These are phyloP conservation scores for Suhomyces emberorum DNA, from an alignment of 805 yeast genomes.

Conservation along the genomic window DNA sequence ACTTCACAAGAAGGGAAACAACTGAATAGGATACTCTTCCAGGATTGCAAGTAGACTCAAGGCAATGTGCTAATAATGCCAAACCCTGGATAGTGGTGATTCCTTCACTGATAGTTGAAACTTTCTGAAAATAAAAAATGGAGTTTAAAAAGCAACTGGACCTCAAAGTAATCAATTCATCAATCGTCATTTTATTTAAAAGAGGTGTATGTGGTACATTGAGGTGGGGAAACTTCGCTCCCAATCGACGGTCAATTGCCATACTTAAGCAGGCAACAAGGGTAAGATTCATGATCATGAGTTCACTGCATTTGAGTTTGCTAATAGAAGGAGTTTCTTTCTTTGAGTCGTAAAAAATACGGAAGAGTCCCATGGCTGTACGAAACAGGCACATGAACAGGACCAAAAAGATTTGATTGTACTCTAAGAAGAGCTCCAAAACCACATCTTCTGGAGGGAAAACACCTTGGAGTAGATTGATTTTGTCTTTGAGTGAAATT, in stretches of 20 bases:
- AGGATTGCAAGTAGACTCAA: slow-evolving; percentile 21
- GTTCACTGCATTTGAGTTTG: slow-evolving; percentile 11
- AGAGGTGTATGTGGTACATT: not conserved
- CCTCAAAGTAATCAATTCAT: not conserved
- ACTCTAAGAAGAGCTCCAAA: slow-evolving; percentile 9
- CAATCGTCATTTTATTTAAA: not conserved
- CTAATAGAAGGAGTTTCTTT: not conserved
- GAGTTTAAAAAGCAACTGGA: slow-evolving; percentile 17
- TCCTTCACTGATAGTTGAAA: slow-evolving; percentile 51
- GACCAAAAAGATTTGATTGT: slow-evolving; percentile 8
- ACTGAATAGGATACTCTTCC: slow-evolving; percentile 41
- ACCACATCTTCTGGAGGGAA: slow-evolving; percentile 4
- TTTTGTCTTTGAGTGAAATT: slow-evolving; percentile 1
- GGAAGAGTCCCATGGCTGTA: slow-evolving; percentile 9
- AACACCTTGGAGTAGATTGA: slow-evolving; percentile 1
- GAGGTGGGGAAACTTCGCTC: not conserved
- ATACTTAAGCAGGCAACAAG: slow-evolving; percentile 8
- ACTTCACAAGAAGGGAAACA: slow-evolving; percentile 45
- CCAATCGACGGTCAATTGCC: slow-evolving; percentile 9
- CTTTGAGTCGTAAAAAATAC: slow-evolving; percentile 5
- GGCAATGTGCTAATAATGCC: slow-evolving; percentile 42
- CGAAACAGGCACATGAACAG: slow-evolving; percentile 8
- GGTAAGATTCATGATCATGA: slow-evolving; percentile 16
- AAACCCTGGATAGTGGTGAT: slow-evolving; percentile 50
- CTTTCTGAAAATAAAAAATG: slow-evolving; percentile 50